Base-by-base conservation (phyloP, 805 yeast genomes). In the Zygotorulaspora florentina region DNA sequence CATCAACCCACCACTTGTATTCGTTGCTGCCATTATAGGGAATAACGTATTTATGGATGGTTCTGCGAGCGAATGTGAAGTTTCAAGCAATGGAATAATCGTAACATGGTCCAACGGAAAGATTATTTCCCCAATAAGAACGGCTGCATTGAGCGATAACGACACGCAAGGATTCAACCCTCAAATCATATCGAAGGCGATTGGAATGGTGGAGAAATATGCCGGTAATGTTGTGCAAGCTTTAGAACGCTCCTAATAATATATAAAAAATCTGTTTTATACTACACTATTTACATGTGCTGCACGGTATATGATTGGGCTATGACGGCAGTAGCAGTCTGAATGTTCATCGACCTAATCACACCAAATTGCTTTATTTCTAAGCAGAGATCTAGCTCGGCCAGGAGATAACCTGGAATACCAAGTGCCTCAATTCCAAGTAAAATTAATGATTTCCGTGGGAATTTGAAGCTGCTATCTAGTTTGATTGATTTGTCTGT, bases 301-400 rank as follows among this genome's bases (percentile, higher is more conserved):
- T 65, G 69, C 2, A 64, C 56, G 1, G 95, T 81, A 58, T 91
- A 90, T 0, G 96, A 93, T 65, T 90, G 95, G 6, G 89, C 96
- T 42, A 90, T 79, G 16, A 90, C 89, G 0, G 97, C 98, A 0
- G 97, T 83, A 1, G 97, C 98, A 0, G 97, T 90, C 68, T 90
- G 98, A 50, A 90, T 90, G 59, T 90, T 90, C 98, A 90, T 90
- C 1, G 96, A 89, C 54, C 98, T 74, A 34, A 91, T 81, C 13
- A 90, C 89, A 12, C 98, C 98, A 34, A 80, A 83, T 62, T 90
- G 98, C 60, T 88, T 87, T 55, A 90, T 90, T 59, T 90, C 96
- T 34, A 91, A 80, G 62, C 96, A 90, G 54, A 82, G 70, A 60
- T 90, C 97, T 27, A 91, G 70, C 58, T 86, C 91, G 0, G 87